Evolutionary conservation across 139 green algal species (phyloP).

Genomic region (Desmodesmus armatus): DNA sequence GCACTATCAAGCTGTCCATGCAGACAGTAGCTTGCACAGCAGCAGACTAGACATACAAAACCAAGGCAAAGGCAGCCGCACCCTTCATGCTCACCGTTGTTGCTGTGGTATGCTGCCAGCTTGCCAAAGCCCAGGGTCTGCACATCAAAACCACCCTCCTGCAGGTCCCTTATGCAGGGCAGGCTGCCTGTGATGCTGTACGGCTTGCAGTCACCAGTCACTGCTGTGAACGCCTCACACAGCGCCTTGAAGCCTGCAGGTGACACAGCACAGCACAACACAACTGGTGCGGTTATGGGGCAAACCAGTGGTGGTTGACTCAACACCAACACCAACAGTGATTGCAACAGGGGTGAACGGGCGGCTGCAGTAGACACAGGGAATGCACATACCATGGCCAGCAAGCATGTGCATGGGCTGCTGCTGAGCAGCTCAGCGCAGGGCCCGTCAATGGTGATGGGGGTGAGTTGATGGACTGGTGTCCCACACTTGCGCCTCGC

Average conservation of each 20-base stretch:
- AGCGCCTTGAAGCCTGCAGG: conserved; percentile 71
- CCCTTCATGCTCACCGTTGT: conserved; percentile 77
- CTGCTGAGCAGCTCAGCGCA: too few relatives aligned
- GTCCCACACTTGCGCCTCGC: too few relatives aligned
- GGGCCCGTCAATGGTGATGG: too few relatives aligned
- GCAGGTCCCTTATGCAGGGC: conserved; percentile 65
- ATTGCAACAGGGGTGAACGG: not conserved
- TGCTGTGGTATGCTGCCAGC: conserved; percentile 77
- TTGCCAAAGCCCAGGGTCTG: conserved; percentile 80
- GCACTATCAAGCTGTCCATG: too few relatives aligned
- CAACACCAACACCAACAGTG: too few relatives aligned
- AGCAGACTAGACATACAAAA: too few relatives aligned
- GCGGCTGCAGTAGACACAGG: not conserved
- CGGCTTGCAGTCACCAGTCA: conserved; percentile 63
- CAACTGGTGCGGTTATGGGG: too few relatives aligned
- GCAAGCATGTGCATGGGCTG: too few relatives aligned
- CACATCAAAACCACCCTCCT: conserved; percentile 65
- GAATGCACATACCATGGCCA: not conserved
- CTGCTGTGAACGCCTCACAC: conserved; percentile 64
- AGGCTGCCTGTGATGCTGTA: conserved; percentile 65
- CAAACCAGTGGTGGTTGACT: too few relatives aligned
- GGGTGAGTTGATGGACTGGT: too few relatives aligned
- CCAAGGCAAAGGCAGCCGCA: conserved; percentile 31
- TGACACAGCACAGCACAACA: not conserved
- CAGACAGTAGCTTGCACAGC: too few relatives aligned